Evolutionary conservation across 768 basidiomycete species (phyloP).

Genomic region (Trametes maxima): DNA sequence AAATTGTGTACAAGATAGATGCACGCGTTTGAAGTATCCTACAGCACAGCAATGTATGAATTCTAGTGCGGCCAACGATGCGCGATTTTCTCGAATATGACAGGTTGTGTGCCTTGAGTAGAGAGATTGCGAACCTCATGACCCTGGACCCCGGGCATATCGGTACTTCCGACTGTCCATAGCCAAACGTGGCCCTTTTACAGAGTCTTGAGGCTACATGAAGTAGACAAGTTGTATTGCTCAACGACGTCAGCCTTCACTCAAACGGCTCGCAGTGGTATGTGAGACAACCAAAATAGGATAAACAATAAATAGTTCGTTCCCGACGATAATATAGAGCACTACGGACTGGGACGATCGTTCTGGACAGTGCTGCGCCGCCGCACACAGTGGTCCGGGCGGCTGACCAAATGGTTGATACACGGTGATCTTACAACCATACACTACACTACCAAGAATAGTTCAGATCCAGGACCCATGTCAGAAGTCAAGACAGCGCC

Average conservation of each 20-base stretch:
- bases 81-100: too few species aligned
- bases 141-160: too few species aligned
- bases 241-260: not conserved
- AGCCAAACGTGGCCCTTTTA: too few species aligned
- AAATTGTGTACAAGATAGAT: too few species aligned
- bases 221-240: not conserved
- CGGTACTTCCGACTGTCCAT: too few species aligned
- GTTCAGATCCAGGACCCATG: not conserved
- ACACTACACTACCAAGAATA: conserved; percentile 7
- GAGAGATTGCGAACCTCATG: too few species aligned
- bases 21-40: too few species aligned
- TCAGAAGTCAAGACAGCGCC: not conserved
- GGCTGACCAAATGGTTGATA: not conserved
- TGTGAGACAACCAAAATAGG: not conserved
- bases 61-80: too few species aligned
- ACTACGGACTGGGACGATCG: not conserved
- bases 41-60: too few species aligned
- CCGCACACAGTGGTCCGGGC: not conserved
- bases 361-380: not conserved
- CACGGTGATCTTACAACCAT: conserved; percentile 13
- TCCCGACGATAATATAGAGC: not conserved
- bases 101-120: too few species aligned
- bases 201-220: too few species aligned
- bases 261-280: not conserved
- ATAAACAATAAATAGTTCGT: not conserved